Evolutionary conservation across 1,284 basidiomycete genomes (phyloP).

Genomic region (Vanrija humicola): DNA sequence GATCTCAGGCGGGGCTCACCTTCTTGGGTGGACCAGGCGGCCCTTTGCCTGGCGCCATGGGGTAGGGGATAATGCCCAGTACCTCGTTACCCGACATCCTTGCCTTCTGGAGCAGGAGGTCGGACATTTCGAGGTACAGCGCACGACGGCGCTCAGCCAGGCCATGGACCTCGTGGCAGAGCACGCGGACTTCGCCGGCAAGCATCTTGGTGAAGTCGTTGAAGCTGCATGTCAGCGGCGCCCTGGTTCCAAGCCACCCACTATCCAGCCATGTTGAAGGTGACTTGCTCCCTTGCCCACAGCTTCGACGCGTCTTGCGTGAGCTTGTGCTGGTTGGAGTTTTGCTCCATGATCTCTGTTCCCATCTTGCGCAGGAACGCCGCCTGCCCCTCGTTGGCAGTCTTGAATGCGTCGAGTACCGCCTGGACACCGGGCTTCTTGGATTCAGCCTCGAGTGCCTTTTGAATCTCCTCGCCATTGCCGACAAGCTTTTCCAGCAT

Average conservation of each 20-base stretch:
- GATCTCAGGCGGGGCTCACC: background rate
- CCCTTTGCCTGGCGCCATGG: conserved; percentile 30
- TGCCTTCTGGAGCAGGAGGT: conserved; percentile 47
- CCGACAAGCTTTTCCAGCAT: conserved; percentile 40
- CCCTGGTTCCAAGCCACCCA: background rate
- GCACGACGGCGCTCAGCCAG: conserved; percentile 45
- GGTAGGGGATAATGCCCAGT: conserved; percentile 48
- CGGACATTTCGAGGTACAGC: conserved; percentile 46
- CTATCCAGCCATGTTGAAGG: conserved; percentile 48
- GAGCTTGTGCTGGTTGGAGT: conserved; percentile 44
- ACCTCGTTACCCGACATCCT: conserved; percentile 46
- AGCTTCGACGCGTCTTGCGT: conserved; percentile 40
- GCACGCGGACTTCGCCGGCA: conserved; percentile 42
- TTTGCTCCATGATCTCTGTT: conserved; percentile 44
- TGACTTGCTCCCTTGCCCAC: conserved; percentile 47
- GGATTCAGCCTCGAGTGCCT: conserved; percentile 37
- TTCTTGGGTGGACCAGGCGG: conserved; percentile 15
- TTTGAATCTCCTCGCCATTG: conserved; percentile 42
- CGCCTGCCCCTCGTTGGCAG: conserved; percentile 35
- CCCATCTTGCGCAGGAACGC: conserved; percentile 43
- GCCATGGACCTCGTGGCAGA: conserved; percentile 48
- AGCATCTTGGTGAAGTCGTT: conserved; percentile 47
- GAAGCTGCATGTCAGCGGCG: conserved; percentile 19
- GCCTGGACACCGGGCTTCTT: conserved; percentile 37
- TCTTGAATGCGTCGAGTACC: conserved; percentile 45